Evolutionary conservation across 106 monocot species (phyloP).

Genomic region (Cymbidium sinense): DNA sequence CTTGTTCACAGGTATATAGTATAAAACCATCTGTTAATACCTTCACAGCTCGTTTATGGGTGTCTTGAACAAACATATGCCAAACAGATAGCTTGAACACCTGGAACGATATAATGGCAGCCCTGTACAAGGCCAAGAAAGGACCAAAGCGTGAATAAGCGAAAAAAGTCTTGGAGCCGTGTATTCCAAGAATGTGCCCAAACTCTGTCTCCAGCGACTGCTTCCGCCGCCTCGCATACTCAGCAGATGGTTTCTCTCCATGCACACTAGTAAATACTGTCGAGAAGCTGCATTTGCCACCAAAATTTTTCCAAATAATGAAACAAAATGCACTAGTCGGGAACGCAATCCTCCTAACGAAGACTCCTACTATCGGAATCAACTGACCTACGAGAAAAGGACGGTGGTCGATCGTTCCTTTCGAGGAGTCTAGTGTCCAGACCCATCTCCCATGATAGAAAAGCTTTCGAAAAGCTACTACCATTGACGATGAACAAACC

Average conservation of each 20-base stretch:
- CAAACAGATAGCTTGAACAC: slow-evolving; percentile 69
- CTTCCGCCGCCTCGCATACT: slow-evolving; percentile 87
- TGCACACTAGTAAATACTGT: slow-evolving; percentile 82
- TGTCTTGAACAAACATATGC: slow-evolving; percentile 68
- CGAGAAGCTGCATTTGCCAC: slow-evolving; percentile 35
- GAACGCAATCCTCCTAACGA: background rate
- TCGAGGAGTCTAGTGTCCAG: background rate
- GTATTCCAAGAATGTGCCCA: slow-evolving; percentile 61
- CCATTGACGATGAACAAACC: background rate
- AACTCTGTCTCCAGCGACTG: slow-evolving; percentile 76
- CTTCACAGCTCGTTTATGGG: slow-evolving; percentile 64
- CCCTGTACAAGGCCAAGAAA: slow-evolving; percentile 82
- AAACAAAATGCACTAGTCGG: background rate
- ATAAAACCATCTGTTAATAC: slow-evolving; percentile 16
- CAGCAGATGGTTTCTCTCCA: slow-evolving; percentile 65
- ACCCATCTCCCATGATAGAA: background rate
- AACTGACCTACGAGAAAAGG: background rate
- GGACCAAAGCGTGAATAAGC: slow-evolving; percentile 66
- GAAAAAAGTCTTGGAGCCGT: slow-evolving; percentile 50
- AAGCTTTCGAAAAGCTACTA: background rate
- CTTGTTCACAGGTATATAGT: background rate
- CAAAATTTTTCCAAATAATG: background rate
- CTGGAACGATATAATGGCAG: slow-evolving; percentile 68
- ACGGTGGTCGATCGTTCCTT: background rate
- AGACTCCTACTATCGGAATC: background rate